Evolutionary conservation across 129 eudicot genomes (phyloP).

Genomic region (Tanacetum coccineum): DNA sequence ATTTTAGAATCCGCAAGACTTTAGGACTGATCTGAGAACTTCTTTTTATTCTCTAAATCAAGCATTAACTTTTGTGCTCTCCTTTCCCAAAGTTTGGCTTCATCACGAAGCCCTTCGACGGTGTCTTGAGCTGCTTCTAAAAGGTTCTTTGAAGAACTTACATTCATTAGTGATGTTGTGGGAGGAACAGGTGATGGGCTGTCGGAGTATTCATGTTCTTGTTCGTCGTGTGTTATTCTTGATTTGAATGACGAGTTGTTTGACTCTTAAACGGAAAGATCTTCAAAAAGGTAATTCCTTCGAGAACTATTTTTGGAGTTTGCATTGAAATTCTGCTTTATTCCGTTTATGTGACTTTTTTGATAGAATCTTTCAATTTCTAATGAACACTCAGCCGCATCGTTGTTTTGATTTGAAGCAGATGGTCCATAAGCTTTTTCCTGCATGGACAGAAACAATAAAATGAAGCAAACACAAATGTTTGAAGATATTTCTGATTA

Average conservation of each 20-base stretch:
- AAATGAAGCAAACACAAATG: no score
- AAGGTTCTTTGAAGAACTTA: no score
- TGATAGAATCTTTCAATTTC: conserved; percentile 30
- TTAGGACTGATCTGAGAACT: conserved; percentile 42
- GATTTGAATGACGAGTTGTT: conserved; percentile 49
- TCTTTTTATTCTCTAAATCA: conserved; percentile 62
- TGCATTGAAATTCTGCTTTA: conserved; percentile 19
- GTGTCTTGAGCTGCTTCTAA: no score
- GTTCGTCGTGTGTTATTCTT: conserved; percentile 30
- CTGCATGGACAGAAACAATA: no score
- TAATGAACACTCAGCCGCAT: conserved; percentile 39
- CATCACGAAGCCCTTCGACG: conserved; percentile 74
- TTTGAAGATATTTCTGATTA: no score
- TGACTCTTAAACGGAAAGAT: conserved; percentile 44
- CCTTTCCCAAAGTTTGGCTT: conserved; percentile 88
- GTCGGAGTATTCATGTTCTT: conserved; percentile 36
- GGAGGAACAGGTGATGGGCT: no score
- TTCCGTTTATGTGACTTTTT: conserved; percentile 31
- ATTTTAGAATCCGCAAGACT: conserved; percentile 42
- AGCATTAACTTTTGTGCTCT: conserved; percentile 53
- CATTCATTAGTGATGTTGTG: no score
- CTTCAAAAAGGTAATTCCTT: conserved; percentile 33
- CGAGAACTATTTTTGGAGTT: conserved; percentile 31
- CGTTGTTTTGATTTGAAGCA: no score
- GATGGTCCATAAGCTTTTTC: no score